Conservation (phyloP, 352 stramenopile species). For the Phytophthora foliorum region DNA sequence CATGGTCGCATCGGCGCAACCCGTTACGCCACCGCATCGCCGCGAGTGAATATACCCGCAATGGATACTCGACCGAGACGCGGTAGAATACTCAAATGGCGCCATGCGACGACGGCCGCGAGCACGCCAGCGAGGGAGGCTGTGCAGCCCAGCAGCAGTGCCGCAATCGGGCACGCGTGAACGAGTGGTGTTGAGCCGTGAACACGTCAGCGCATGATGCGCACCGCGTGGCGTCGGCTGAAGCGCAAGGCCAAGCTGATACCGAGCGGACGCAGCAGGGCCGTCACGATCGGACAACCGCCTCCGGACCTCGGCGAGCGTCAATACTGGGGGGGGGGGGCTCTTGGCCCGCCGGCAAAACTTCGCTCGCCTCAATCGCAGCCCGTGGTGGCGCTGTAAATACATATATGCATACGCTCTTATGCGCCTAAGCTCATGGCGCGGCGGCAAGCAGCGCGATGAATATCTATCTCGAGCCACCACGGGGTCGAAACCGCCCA, state of each 20-base stretch:
- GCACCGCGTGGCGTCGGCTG: slow-evolving; percentile 13
- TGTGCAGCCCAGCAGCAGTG: slow-evolving; percentile 16
- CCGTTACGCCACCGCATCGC: too few relatives aligned
- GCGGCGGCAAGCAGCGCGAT: neutral
- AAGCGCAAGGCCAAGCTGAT: slow-evolving; percentile 26
- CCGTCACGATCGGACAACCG: slow-evolving; percentile 18
- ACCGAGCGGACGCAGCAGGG: neutral
- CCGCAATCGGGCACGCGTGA: slow-evolving; percentile 17
- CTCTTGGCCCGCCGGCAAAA: neutral
- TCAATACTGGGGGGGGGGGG: neutral
- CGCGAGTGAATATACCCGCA: slow-evolving; percentile 5
- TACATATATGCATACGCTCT: neutral
- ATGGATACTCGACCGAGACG: neutral
- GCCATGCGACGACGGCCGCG: neutral
- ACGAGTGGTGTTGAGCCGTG: slow-evolving; percentile 16
- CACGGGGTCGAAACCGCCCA: neutral
- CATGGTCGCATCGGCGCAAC: too few relatives aligned
- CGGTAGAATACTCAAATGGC: slow-evolving; percentile 11
- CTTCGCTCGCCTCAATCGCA: neutral
- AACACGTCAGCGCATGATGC: slow-evolving; percentile 35
- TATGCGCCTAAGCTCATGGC: neutral
- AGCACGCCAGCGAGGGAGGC: neutral
- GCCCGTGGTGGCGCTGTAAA: neutral
- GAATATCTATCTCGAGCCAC: neutral
- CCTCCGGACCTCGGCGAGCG: slow-evolving; percentile 4